Conservation (phyloP, 2,329 filamentous ascomycete genomes). For the Colletotrichum destructivum region DNA sequence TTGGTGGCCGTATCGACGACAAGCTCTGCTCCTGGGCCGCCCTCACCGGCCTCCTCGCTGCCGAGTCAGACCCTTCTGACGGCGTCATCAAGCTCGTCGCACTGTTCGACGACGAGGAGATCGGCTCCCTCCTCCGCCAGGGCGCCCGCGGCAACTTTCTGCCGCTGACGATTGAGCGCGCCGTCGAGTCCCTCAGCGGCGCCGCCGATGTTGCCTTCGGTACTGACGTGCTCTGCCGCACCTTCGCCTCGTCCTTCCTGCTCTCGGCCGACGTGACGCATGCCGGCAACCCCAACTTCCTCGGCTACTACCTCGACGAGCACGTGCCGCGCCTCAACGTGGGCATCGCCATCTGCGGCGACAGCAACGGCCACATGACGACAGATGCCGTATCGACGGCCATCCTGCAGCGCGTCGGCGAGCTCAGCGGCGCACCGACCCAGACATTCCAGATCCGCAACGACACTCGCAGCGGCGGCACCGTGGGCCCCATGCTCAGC, state of each 20-base stretch:
- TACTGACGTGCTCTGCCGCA: conserved; percentile 80
- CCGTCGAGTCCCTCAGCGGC: conserved; percentile 77
- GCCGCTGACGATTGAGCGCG: conserved; percentile 83
- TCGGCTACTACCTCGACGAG: conserved; percentile 84
- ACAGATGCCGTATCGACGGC: conserved; percentile 90
- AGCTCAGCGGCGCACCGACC: conserved; percentile 78
- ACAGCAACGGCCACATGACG: conserved; percentile 96
- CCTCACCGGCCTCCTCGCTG: conserved; percentile 84
- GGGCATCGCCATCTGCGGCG: conserved; percentile 83
- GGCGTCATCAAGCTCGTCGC: conserved; percentile 89
- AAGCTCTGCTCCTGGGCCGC: conserved; percentile 97
- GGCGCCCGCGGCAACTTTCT: conserved; percentile 93
- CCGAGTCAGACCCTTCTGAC: conserved; percentile 69
- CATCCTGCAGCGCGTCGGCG: conserved; percentile 83
- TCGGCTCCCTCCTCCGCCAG: conserved; percentile 91
- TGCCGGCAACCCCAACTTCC: conserved; percentile 95
- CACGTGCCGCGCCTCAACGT: conserved; percentile 92
- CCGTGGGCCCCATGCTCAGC: conserved; percentile 93
- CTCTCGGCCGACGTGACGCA: conserved; percentile 95
- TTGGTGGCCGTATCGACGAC: conserved; percentile 95
- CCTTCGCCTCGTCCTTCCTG: conserved; percentile 92
- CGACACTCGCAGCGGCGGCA: conserved; percentile 89
- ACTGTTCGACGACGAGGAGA: conserved; percentile 98
- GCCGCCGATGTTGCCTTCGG: conserved; percentile 63
- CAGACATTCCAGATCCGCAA: conserved; percentile 97